Conservation (phyloP, 1,284 basidiomycete species). For the Moesziomyces globuligerus region DNA sequence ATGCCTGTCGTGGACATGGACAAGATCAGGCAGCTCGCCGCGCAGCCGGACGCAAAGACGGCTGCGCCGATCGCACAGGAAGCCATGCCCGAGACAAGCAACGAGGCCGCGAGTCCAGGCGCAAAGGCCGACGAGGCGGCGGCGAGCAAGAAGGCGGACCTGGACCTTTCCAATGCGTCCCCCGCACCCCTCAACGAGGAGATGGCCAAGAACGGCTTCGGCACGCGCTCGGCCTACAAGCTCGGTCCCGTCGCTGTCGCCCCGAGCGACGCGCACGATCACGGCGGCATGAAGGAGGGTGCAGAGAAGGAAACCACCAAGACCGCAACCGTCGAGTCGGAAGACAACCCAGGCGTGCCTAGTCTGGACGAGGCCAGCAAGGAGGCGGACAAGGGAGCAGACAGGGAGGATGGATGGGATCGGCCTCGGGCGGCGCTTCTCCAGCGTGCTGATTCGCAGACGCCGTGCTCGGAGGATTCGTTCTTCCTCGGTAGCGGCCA, state of each 20-base stretch:
- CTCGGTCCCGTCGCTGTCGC: conserved; percentile 1
- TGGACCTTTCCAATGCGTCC: conserved; percentile 30
- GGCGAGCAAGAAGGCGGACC: not conserved
- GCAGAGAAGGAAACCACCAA: no score
- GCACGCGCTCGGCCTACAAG: conserved; percentile 40
- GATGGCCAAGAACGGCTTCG: conserved; percentile 46
- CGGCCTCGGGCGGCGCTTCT: conserved; percentile 14
- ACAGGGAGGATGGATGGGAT: conserved; percentile 13
- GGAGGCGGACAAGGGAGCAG: not conserved
- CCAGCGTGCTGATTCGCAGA: conserved; percentile 32
- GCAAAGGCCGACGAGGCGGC: not conserved
- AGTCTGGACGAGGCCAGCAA: conserved; percentile 4
- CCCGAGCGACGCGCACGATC: not conserved
- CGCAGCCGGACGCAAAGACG: conserved; percentile 5
- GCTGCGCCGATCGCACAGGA: not conserved
- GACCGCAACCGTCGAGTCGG: no score
- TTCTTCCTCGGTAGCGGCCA: conserved; percentile 33
- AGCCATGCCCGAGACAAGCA: not conserved
- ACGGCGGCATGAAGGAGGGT: not conserved
- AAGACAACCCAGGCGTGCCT: no score
- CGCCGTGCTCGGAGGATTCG: conserved; percentile 42
- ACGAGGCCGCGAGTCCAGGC: not conserved
- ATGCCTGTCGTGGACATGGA: conserved; percentile 41
- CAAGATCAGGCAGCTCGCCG: conserved; percentile 26
- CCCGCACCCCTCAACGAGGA: conserved; percentile 31